These are phyloP conservation scores for Serendipita sp. DNA, from an alignment of 768 basidiomycete species.

Conservation along the genomic window DNA sequence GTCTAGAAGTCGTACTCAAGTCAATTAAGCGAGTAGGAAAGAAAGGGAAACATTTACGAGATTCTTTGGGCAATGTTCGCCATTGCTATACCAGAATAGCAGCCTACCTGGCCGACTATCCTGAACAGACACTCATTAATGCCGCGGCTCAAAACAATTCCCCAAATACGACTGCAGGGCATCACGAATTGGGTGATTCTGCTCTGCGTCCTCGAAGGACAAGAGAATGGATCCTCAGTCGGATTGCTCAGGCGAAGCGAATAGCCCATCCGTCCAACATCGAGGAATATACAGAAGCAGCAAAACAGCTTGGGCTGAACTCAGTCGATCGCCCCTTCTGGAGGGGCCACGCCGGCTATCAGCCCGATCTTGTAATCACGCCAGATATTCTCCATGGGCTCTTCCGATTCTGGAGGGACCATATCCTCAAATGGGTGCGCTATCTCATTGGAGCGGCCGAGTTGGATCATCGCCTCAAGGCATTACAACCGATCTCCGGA, in stretches of 20 bases:
- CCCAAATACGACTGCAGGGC: not conserved
- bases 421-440: slow-evolving; percentile 25
- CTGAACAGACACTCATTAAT: not conserved
- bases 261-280: not conserved
- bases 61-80: not conserved
- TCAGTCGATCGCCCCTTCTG: not conserved
- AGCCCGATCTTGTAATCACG: slow-evolving; percentile 21
- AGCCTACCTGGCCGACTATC: not conserved
- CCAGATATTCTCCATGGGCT: slow-evolving; percentile 25
- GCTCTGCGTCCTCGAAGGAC: not conserved
- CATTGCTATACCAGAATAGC: not conserved
- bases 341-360: slow-evolving; percentile 8
- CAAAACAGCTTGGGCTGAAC: slow-evolving; percentile 13
- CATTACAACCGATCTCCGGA: slow-evolving; percentile 23
- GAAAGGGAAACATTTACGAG: not conserved
- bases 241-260: not conserved
- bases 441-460: slow-evolving; percentile 18
- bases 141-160: not conserved
- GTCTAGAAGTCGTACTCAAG: not conserved
- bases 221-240: not conserved
- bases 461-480: slow-evolving; percentile 22
- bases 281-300: not conserved
- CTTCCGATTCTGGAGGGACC: slow-evolving; percentile 24
- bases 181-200: not conserved
- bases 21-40: not conserved